A percentile compares a stretch with the other conserved stretches of the same genome.
phyloP scores from a whole-genome alignment of 2,329 filamentous ascomycete species.

The Xylariomycetidae sp. region DNA sequence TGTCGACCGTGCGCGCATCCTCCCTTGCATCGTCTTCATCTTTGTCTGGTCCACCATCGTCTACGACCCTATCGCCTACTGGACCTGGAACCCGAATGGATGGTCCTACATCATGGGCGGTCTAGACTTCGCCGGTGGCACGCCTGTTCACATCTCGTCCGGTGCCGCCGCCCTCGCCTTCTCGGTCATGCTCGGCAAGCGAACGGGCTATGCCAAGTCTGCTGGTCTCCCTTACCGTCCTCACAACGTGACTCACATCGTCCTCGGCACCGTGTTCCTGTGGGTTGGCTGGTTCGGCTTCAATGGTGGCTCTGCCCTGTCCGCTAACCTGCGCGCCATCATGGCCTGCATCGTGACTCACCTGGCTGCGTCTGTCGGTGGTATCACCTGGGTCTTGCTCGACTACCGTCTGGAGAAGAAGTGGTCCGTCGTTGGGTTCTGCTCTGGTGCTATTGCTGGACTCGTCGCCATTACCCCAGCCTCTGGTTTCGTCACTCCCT shows the following conservation, averaged over 20 bases:
- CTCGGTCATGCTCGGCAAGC: constrained; percentile 68
- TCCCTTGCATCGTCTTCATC: constrained; percentile 60
- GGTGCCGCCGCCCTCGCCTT: constrained; percentile 69
- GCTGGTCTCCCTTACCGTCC: constrained; percentile 63
- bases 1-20: constrained; percentile 57
- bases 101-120: constrained; percentile 66
- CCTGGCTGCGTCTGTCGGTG: constrained; percentile 75
- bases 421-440: constrained; percentile 92
- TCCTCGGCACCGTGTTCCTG: constrained; percentile 69
- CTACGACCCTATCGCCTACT: constrained; percentile 70
- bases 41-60: constrained; percentile 69
- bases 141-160: constrained; percentile 70
- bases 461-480: constrained; percentile 84
- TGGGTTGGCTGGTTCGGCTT: constrained; percentile 98
- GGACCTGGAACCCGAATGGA: constrained; percentile 72
- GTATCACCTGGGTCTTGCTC: constrained; percentile 77
- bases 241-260: constrained; percentile 70
- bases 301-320: constrained; percentile 80
- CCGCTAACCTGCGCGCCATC: constrained; percentile 78
- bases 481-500: constrained; percentile 72
- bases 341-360: constrained; percentile 91
- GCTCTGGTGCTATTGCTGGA: constrained; percentile 81
- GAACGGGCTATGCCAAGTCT: constrained; percentile 56
- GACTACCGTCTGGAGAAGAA: constrained; percentile 90
- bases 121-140: constrained; percentile 71